Base-by-base conservation (phyloP, 148 eudicot genomes). In the Rhododendron vialii region DNA sequence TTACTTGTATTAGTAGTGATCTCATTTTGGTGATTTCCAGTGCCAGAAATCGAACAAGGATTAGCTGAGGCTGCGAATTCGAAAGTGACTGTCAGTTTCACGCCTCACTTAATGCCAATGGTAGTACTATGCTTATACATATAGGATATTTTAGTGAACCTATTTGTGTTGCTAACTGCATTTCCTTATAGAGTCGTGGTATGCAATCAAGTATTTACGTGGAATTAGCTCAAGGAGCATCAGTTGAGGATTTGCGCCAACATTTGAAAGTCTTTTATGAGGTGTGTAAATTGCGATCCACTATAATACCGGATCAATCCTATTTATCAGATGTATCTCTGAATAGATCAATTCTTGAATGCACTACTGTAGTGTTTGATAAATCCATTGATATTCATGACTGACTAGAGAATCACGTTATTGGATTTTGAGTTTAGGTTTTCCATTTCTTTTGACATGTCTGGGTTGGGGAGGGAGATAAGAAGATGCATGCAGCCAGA, bases 71-170 rank as follows among this genome's bases (percentile, higher is more conserved):
- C 92, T 77, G 94, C 93, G 55, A 84, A 47, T 78, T 91, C 95
- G 45, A 91, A 93, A 91, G 89, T 96, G 59, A 93, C 94, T 35
- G 92, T 96, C 88, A 95, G 99, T 93, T 96, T 96, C 91, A 96
- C 99, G 78, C 99, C 99, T 83, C 98, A 95, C 86, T 89, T 96
- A 83, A 96, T 96, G 96, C 98, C 98, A 53, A 96, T 96, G 98
- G 99, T 96, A 91, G 85, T 82, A 35, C 35, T 38, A 28, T 75
- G 48, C 61, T 83, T 57, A 12, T 38, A 48, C 83, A 51, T 3
- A 0, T 4, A 30, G 50, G 7, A 63, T n/a, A 43, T 24, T 83
- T 78, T 13, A 47, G 12, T 43, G 79, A 20, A 35, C 18, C 18
- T 53, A 4, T 63, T 33, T 45, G 43, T 73, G 41, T 63, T 85